Conservation (phyloP, 2,329 filamentous ascomycete species). For the Capronia americana region DNA sequence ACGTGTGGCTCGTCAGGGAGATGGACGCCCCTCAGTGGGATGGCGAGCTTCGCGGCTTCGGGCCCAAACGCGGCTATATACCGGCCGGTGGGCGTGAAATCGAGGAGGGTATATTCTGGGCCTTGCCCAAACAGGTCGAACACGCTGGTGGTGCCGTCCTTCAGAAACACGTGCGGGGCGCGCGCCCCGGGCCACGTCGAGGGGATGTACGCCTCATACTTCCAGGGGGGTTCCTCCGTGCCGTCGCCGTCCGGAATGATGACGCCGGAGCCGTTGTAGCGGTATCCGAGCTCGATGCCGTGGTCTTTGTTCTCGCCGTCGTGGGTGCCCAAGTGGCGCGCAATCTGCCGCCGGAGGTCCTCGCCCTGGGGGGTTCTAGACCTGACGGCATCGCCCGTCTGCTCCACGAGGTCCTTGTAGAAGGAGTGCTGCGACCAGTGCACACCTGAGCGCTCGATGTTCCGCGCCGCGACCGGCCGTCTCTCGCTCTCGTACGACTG, state of each 20-base stretch:
- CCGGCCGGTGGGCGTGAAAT: conserved; percentile 30
- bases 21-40: conserved; percentile 37
- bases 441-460: conserved; percentile 40
- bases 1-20: conserved; percentile 37
- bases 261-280: conserved; percentile 37
- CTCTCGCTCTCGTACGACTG: conserved; percentile 44
- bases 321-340: conserved; percentile 2
- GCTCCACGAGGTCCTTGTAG: conserved; percentile 15
- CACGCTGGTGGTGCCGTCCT: conserved; percentile 40
- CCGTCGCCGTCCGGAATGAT: conserved; percentile 31
- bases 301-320: conserved; percentile 36
- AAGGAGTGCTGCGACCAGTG: conserved; percentile 21
- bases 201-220: conserved; percentile 38
- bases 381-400: conserved; percentile 10
- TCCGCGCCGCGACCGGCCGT: conserved; percentile 41
- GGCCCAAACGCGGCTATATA: conserved; percentile 18
- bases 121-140: conserved; percentile 41
- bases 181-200: conserved; percentile 44
- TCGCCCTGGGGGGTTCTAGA: conserved; percentile 16
- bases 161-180: conserved; percentile 45
- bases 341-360: conserved; percentile 13
- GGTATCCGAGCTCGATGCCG: conserved; percentile 40
- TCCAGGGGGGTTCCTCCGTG: conserved; percentile 32
- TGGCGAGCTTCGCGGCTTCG: conserved; percentile 11
- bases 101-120: conserved; percentile 25